Conservation (phyloP, 495 filamentous ascomycete genomes). For the Jackrogersella multiformis region DNA sequence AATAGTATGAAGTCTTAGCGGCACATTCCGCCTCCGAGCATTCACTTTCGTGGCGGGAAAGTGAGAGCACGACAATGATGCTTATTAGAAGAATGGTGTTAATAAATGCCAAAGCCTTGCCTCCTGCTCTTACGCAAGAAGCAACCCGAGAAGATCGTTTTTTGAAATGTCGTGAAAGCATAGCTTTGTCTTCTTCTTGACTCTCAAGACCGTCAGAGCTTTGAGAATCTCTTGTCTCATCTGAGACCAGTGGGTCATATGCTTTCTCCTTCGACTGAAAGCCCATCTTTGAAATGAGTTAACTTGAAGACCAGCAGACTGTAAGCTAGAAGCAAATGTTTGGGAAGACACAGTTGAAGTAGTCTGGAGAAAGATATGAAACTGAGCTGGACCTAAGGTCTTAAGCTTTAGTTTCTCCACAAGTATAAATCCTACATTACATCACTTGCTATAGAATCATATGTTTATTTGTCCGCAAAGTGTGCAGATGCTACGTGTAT, state of each 20-base stretch:
- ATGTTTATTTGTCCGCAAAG: too few species aligned
- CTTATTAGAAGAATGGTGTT: not conserved
- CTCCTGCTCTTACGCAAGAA: constrained; percentile 1
- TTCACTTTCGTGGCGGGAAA: not conserved
- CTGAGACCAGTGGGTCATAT: not conserved
- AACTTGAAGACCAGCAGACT: not conserved
- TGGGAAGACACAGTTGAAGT: not conserved
- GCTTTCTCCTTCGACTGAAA: not conserved
- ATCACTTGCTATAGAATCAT: not conserved
- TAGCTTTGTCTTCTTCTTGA: constrained; percentile 10
- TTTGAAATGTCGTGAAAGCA: constrained; percentile 4
- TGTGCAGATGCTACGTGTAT: not conserved
- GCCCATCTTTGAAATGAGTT: not conserved
- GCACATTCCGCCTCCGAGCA: constrained; percentile 12
- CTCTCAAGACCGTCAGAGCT: constrained; percentile 16
- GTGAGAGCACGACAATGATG: constrained; percentile 1
- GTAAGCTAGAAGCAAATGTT: not conserved
- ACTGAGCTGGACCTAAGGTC: not conserved
- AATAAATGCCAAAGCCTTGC: not conserved
- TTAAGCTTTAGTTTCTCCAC: not conserved
- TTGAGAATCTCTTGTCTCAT: constrained; percentile 4
- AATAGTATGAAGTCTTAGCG: constrained; percentile 10
- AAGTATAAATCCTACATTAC: not conserved
- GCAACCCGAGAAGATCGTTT: constrained; percentile 4
- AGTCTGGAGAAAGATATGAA: not conserved